Evolutionary conservation across 2,329 filamentous ascomycete species (phyloP), one percentile per base, ranked within the genome.

Genomic region (Penicillium frequentans): DNA sequence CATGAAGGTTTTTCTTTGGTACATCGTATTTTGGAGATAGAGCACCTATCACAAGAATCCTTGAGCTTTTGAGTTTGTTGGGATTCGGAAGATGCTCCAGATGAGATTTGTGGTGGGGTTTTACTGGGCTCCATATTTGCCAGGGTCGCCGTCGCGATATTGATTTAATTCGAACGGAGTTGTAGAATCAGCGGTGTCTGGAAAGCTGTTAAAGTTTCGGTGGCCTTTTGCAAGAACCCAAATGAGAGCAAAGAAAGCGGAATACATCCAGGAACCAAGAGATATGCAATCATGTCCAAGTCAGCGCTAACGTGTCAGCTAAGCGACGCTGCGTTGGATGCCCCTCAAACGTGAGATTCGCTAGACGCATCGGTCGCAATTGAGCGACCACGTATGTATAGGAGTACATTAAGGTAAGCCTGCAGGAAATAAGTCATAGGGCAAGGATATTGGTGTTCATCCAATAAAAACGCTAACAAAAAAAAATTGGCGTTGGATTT

Each of bases 1-100:
- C 63, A 64, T 5, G 43, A 49, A 3, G 63, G 63, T 14, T 60
- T 64, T 23, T 55, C 52, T 46, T 62, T 65, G 9, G 56, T 57
- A 35, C 62, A 65, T 21, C 57, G 55, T 11, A 65, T 53, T 31
- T 65, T 65, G 2, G 63, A 64, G 35, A 53, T n/a, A 14, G 63
- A 60, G 31, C 63, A 64, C 31, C 33, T 56, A 33, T 63, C 60
- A 19, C 61, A 64, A 11, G 48, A 37, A 14, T 50, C 48, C 33
- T 50, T 50, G 21, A 50, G 48, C 13, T 26, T 37, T 16, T 37
- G 47, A 19, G 3, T 42, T 27, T 33, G 46, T 33, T 3, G 5
- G 1, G 4, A 1, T 33, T 14, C 6, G 2, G 24, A 6, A 7
- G 44, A 5, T 27, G 44, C 19, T 42, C 5, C 19, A 21, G n/a